Base-by-base conservation (phyloP, 495 filamentous ascomycete genomes). In the Tuber magnatum region DNA sequence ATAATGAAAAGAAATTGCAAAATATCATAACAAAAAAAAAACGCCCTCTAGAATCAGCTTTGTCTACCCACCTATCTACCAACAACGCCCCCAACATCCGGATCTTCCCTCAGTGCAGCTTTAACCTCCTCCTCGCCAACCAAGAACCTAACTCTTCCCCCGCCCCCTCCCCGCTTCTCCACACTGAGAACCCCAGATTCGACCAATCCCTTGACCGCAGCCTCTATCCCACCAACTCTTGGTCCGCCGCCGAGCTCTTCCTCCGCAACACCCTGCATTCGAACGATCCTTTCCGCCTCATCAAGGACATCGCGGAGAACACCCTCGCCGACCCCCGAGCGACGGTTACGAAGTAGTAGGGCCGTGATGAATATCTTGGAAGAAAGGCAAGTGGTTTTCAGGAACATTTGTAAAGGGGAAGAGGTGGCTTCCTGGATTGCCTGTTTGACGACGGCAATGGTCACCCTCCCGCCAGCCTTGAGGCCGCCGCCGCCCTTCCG, bases 381-480 rank as follows among this genome's bases (percentile, higher is more conserved):
- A 20, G 91, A 86, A 43, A 97, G 88, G 4, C 96, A 92, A 22
- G 97, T 88, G 20, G 89, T 86, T 68, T 93, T 90, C 40, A 99
- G 88, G 74, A 92, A 93, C 83, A 92, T 91, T 81, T 97, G 94
- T 65, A 99, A 85, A 1, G 96, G 94, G 75, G 91, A 97, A 1
- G 91, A 93, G 1, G 95, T 98, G 0, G 94, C 93, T 85, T 99
- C 96, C 80, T 91, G 90, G 83, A 99, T 98, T 28, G 95, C 95
- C 82, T 92, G 88, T 80, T 97, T 97, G 79, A 99, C 90, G 2
- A 93, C 97, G 46, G 92, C 89, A 79, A 98, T 98, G 0, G 94
- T 97, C 44, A 97, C 95, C 42, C 88, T 83, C 75, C 92, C 86
- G 0, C 83, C 72, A 22, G 84, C 83, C 44, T 83, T 86, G 35